Percentiles rank a stretch among this genome's conserved stretches.
Conservation (phyloP, 305 asterid genomes). For the Solanum hybrid region DNA sequence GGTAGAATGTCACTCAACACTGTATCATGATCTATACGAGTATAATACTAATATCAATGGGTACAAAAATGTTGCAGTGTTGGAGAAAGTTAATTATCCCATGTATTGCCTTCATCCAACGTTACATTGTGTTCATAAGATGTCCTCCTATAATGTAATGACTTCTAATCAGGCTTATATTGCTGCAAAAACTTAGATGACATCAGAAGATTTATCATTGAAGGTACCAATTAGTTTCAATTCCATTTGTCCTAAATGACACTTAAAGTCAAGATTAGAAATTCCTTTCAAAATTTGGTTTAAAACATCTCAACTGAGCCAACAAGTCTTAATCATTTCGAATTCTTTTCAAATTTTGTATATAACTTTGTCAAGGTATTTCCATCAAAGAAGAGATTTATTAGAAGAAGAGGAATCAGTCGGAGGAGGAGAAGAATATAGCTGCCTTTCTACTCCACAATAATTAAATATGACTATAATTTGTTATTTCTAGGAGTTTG, state of each 20-base stretch:
- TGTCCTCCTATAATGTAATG: not conserved
- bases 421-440: not conserved
- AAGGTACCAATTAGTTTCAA: not conserved
- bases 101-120: not conserved
- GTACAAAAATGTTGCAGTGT: not conserved
- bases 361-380: not conserved
- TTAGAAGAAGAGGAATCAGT: not conserved
- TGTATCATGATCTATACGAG: not conserved
- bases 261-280: not conserved
- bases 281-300: not conserved
- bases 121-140: not conserved
- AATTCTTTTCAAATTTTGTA: not conserved
- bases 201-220: not conserved
- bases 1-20: not conserved
- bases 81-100: not conserved
- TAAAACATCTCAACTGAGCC: not conserved
- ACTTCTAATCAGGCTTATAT: not conserved
- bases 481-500: not conserved
- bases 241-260: not conserved
- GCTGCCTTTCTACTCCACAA: not conserved
- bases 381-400: not conserved
- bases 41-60: not conserved
- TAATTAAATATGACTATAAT: too few relatives aligned
- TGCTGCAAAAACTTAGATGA: not conserved
- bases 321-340: not conserved